phyloP scores from a whole-genome alignment of 2,329 filamentous ascomycete species.

The Plectosphaerella sp. region DNA sequence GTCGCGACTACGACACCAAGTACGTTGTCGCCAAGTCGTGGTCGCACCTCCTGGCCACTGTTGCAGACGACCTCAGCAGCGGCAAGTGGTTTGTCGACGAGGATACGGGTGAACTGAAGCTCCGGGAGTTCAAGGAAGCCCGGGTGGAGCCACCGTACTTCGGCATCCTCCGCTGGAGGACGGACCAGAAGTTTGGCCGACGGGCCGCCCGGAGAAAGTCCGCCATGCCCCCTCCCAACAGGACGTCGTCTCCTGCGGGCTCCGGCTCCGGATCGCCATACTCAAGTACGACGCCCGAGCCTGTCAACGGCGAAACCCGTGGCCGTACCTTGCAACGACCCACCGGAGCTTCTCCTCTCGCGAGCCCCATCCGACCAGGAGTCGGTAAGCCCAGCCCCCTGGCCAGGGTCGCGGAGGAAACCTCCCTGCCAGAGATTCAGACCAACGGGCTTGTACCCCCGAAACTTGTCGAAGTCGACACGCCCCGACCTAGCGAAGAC shows the following conservation, averaged over 20 bases:
- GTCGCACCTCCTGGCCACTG: conserved; percentile 77
- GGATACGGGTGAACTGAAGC: conserved; percentile 83
- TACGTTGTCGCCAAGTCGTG: conserved; percentile 94
- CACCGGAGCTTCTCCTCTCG: conserved; percentile 57
- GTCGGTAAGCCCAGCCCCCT: conserved; percentile 68
- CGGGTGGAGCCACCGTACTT: conserved; percentile 91
- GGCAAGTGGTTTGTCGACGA: conserved; percentile 92
- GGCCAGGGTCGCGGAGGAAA: conserved; percentile 71
- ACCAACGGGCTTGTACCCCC: conserved; percentile 35
- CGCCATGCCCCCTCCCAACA: conserved; percentile 32
- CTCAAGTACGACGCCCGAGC: conserved; percentile 43
- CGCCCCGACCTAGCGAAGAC: conserved; percentile 43
- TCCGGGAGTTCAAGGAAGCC: conserved; percentile 84
- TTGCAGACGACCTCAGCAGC: conserved; percentile 87
- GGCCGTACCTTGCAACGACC: conserved; percentile 70
- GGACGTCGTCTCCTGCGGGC: conserved; percentile 38
- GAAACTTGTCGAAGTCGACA: conserved; percentile 54
- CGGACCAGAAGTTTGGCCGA: conserved; percentile 91
- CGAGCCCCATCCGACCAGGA: conserved; percentile 61
- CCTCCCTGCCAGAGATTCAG: conserved; percentile 29
- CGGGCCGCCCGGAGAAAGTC: conserved; percentile 51
- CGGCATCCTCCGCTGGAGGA: conserved; percentile 90
- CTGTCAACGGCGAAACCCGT: conserved; percentile 55
- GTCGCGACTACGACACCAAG: conserved; percentile 97
- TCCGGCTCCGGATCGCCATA: conserved; percentile 57